Base-by-base conservation (phyloP, 441 rosid genomes). In the Jatropha podagrica region DNA sequence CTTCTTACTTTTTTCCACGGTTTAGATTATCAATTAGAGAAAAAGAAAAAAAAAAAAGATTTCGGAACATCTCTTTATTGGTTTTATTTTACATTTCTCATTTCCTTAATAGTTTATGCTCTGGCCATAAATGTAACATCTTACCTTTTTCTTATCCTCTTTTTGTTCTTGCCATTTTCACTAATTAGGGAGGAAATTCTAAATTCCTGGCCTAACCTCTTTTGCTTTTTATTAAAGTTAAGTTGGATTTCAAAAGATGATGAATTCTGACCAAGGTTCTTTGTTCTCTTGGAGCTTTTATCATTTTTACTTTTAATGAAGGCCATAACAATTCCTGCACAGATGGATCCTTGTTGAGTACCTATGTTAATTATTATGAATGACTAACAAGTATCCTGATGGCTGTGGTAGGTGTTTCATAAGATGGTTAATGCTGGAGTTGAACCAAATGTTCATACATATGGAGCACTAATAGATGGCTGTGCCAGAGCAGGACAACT, bases 401-500 rank as follows among this genome's bases (percentile, higher is more conserved):
- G 72, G 23, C 15, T 26, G 74, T 54, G 63, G 26, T 76, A 95
- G 98, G 97, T 92, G 65, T 95, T 95, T 81, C 97, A 95, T 79
- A 82, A 91, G 84, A 95, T 95, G 99, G 86, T 88, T 68, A 95
- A 88, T 90, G 85, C 94, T 78, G 97, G 96, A 76, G 87, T 95
- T 73, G 91, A 93, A 76, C 98, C 99, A 72, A 93, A 95, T 85
- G 87, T 89, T 79, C 92, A 89, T 76, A 95, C 99, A 8, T 95
- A 87, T 78, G 97, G 99, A 77, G 92, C 99, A 62, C 92, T 95
- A 74, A 95, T 95, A 75, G 99, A 91, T 91, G 99, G 99, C 65
- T 95, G 99, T 86, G 99, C 90, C 48, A 90, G 86, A 88, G 98
- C 92, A 64, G 98, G 99, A 74, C 98, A 95, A 87, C 88, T 95